Base-by-base conservation (phyloP, 257 asterid species). In the Fraxinus quadrangulata region DNA sequence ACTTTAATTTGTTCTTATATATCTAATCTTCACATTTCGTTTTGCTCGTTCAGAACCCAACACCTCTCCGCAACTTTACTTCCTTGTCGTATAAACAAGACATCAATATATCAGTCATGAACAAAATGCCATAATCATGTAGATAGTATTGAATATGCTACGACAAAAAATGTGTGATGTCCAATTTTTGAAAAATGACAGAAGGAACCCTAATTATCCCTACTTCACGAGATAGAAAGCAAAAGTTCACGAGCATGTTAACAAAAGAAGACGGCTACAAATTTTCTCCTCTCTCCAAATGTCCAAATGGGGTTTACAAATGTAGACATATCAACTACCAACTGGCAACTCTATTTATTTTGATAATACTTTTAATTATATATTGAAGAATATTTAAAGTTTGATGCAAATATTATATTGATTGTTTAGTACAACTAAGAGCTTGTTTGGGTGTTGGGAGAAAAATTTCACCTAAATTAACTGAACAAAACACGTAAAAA, bases 201-300 rank as follows among this genome's bases (percentile, higher is more conserved):
- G 30, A n/a, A n/a, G 45, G 79, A 71, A 68, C 74, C 75, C 70
- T 67, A 76, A 81, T 85, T 68, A 70, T 82, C 83, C 81, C 63
- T 81, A 72, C 77, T 80, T 85, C 93, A 87, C 91, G 88, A 80
- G 90, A 82, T 83, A 80, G 87, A 79, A 75, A 80, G 83, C 84
- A 65, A 75, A 82, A 75, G 89, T 83, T 89, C 92, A 89, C 92
- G 92, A 82, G 92, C 83, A 79, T 75, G 76, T 70, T 63, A 73
- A 8, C 82, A 61, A 68, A 72, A 85, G 77, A 83, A 81, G 88
- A 81, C 88, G 86, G 83, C 81, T 79, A 78, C 78, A 42, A 39
- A 56, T 34, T 21, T 24, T 79, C 71, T 36, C 73, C 77, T 70
- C 81, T 70, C 77, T 77, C 81, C 87, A 78, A 59, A 67, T 81